Conservation (phyloP, 23 red algal genomes). For the Gracilaria caudata region DNA sequence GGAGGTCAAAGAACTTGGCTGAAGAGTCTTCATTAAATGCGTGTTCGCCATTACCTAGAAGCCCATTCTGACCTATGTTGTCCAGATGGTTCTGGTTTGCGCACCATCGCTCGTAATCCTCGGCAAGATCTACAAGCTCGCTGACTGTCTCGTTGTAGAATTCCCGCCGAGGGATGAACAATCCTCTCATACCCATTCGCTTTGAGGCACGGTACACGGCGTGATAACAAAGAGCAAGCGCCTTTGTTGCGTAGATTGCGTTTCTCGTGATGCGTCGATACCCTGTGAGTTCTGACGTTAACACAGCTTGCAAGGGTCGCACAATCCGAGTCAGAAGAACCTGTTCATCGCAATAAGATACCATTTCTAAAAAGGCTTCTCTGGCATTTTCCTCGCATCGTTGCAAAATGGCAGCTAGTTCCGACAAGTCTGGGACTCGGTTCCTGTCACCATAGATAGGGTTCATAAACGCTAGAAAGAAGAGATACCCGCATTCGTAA, state of each 20-base stretch:
- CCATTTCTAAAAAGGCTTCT: conserved; percentile 47
- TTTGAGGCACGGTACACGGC: conserved; percentile 47
- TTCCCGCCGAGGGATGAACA: conserved; percentile 44
- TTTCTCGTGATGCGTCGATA: conserved; percentile 60
- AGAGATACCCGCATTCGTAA: conserved; percentile 54
- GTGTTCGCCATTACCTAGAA: conserved; percentile 25
- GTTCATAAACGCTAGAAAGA: conserved; percentile 65
- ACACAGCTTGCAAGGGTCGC: conserved; percentile 69
- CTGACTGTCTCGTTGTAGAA: conserved; percentile 92
- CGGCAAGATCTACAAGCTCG: conserved; percentile 76
- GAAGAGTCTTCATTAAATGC: conserved; percentile 23
- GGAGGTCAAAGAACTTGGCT: conserved; percentile 34
- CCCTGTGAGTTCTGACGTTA: conserved; percentile 58
- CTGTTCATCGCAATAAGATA: conserved; percentile 40
- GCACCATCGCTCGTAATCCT: conserved; percentile 85
- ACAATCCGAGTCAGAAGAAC: conserved; percentile 62
- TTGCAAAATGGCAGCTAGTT: conserved; percentile 48
- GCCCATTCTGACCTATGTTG: conserved; percentile 28
- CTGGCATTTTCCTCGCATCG: conserved; percentile 49
- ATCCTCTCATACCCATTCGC: conserved; percentile 24
- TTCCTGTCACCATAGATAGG: conserved; percentile 49
- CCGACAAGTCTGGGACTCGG: conserved; percentile 40
- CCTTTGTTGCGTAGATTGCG: conserved; percentile 68
- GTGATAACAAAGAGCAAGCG: conserved; percentile 70
- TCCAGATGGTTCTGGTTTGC: conserved; percentile 38